Percentiles rank a stretch among this genome's conserved stretches.
Evolutionary conservation across 2,329 filamentous ascomycete species (phyloP).

Genomic region (Dactylellina leptospora): DNA sequence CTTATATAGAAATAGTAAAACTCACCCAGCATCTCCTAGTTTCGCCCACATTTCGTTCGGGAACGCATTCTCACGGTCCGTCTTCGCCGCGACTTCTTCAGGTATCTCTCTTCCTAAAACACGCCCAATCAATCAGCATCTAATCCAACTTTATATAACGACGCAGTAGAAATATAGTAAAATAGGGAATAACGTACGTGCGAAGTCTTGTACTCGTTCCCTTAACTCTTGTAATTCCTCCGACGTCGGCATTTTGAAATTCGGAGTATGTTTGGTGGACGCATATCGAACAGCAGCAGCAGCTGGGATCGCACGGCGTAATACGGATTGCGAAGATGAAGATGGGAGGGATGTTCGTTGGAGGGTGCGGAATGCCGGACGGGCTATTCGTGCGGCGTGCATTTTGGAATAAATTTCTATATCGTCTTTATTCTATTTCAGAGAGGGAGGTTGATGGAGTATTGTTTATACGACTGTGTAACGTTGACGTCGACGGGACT

Average conservation of each 20-base stretch:
- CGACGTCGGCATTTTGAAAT: slow-evolving; percentile 73
- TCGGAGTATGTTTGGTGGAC: slow-evolving; percentile 73
- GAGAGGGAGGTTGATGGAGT: neutral
- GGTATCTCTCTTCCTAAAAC: slow-evolving; percentile 77
- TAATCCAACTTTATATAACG: neutral
- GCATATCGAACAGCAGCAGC: slow-evolving; percentile 62
- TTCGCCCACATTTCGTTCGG: slow-evolving; percentile 92
- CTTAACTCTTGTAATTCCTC: slow-evolving; percentile 82
- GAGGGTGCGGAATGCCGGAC: slow-evolving; percentile 23
- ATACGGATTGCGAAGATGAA: slow-evolving; percentile 44
- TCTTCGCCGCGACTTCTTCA: slow-evolving; percentile 79
- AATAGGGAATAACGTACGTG: slow-evolving; percentile 62
- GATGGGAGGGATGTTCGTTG: slow-evolving; percentile 1
- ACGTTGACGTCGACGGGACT: slow-evolving; percentile 3
- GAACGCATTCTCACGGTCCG: slow-evolving; percentile 88
- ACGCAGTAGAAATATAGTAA: neutral
- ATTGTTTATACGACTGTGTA: neutral
- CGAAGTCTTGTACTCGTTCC: slow-evolving; percentile 87
- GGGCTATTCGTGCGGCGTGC: slow-evolving; percentile 24
- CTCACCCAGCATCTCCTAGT: slow-evolving; percentile 80
- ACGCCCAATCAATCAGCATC: neutral
- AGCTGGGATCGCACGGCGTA: slow-evolving; percentile 61
- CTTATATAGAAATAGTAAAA: neutral
- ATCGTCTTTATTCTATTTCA: neutral
- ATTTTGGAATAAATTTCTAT: slow-evolving; percentile 5